phyloP scores from a whole-genome alignment of 441 rosid genomes.

The Adansonia gregorii region DNA sequence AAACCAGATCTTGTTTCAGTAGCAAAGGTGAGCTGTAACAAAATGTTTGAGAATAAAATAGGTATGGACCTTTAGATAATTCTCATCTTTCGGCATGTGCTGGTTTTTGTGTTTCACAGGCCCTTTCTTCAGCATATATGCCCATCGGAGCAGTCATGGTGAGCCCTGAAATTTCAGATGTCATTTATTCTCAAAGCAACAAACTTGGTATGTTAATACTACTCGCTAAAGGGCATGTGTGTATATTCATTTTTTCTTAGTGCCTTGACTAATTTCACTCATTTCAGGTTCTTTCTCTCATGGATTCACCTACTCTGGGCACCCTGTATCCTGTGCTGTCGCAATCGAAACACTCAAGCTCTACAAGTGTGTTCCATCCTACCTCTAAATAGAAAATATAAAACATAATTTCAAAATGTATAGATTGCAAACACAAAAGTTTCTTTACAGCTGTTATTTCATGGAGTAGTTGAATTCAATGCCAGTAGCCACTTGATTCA shows the following conservation, averaged over 20 bases:
- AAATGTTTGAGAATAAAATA: constrained; percentile 7
- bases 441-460: background rate
- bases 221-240: constrained; percentile 6
- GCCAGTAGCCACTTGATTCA: background rate
- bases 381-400: background rate
- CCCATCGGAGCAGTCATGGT: constrained; percentile 91
- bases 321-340: constrained; percentile 92
- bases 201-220: constrained; percentile 32
- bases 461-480: background rate
- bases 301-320: constrained; percentile 98
- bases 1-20: constrained; percentile 86
- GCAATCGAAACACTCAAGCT: constrained; percentile 82
- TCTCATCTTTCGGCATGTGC: constrained; percentile 8
- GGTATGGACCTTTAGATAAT: constrained; percentile 4
- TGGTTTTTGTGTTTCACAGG: constrained; percentile 48
- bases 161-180: constrained; percentile 85
- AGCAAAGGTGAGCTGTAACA: constrained; percentile 66
- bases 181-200: constrained; percentile 61
- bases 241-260: constrained; percentile 17
- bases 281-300: constrained; percentile 77
- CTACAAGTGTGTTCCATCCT: constrained; percentile 61
- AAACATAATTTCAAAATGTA: background rate
- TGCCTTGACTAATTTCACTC: constrained; percentile 25
- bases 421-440: background rate
- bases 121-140: constrained; percentile 90